phyloP scores from a whole-genome alignment of 2,329 filamentous ascomycete genomes.

The Bisporella sp. region DNA sequence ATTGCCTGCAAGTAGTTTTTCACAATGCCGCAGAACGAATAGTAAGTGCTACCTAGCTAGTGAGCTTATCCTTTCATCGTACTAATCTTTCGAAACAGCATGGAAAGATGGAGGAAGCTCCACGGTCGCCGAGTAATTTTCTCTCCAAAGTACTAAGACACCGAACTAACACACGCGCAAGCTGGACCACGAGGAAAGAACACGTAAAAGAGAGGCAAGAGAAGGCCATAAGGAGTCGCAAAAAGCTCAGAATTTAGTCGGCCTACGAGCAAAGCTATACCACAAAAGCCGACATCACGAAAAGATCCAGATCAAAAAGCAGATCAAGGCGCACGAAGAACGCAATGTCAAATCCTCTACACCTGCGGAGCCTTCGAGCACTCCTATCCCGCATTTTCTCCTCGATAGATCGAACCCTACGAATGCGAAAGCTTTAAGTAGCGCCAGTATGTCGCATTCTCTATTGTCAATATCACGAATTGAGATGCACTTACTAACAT shows the following conservation, averaged over 20 bases:
- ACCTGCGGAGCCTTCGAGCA: conserved; percentile 69
- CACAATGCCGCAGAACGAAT: too few relatives aligned
- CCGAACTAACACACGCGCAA: conserved; percentile 37
- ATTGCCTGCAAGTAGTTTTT: too few relatives aligned
- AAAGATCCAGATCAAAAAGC: conserved; percentile 97
- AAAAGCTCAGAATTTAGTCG: conserved; percentile 88
- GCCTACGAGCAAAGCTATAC: conserved; percentile 86
- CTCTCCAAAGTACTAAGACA: conserved; percentile 22
- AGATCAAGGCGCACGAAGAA: conserved; percentile 92
- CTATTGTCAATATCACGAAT: background rate
- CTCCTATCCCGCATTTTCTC: conserved; percentile 85
- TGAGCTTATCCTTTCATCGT: too few relatives aligned
- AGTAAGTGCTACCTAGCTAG: too few relatives aligned
- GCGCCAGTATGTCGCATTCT: conserved; percentile 42
- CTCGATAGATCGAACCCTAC: conserved; percentile 66
- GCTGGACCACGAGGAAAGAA: conserved; percentile 58
- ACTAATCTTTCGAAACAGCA: conserved; percentile 42
- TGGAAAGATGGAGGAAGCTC: conserved; percentile 70
- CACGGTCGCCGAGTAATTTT: conserved; percentile 40
- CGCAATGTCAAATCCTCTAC: conserved; percentile 84
- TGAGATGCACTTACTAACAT: background rate
- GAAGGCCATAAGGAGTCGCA: conserved; percentile 83
- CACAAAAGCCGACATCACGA: conserved; percentile 91
- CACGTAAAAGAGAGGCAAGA: conserved; percentile 79
- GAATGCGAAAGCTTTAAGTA: conserved; percentile 63